Percentiles rank a stretch among this genome's conserved stretches.
Evolutionary conservation across 176 grass and related monocot genomes (phyloP).

Genomic region (Eragrostis nindensis): DNA sequence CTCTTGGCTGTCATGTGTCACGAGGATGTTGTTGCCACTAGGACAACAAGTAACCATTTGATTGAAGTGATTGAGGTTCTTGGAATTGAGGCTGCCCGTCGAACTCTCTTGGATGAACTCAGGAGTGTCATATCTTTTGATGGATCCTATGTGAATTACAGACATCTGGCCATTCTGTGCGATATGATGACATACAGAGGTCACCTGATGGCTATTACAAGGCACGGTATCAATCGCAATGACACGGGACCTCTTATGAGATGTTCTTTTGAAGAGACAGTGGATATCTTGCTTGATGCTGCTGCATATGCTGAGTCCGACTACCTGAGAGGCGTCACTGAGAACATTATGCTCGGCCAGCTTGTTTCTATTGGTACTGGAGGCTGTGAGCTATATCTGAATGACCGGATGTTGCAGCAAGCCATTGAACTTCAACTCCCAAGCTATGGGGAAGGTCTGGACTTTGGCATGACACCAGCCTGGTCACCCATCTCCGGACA

Average conservation of each 20-base stretch:
- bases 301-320: constrained; percentile 93
- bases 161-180: constrained; percentile 94
- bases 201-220: constrained; percentile 94
- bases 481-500: constrained; percentile 75
- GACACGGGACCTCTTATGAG: constrained; percentile 94
- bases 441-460: constrained; percentile 74
- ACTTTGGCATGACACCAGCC: constrained; percentile 75
- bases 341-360: constrained; percentile 97
- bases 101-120: constrained; percentile 82
- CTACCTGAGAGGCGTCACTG: constrained; percentile 82
- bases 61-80: constrained; percentile 98
- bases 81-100: constrained; percentile 92
- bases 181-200: constrained; percentile 95
- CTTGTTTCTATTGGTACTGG: constrained; percentile 91
- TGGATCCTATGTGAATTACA: constrained; percentile 95
- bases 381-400: constrained; percentile 76
- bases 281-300: constrained; percentile 93
- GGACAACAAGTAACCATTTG: constrained; percentile 95
- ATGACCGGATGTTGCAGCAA: constrained; percentile 88
- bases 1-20: constrained; percentile 96
- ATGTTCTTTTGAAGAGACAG: constrained; percentile 94
- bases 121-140: constrained; percentile 92
- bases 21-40: constrained; percentile 90
- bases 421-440: constrained; percentile 94
- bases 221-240: constrained; percentile 92